Conservation (phyloP, 2,329 filamentous ascomycete species). For the Colletotrichum sp. region DNA sequence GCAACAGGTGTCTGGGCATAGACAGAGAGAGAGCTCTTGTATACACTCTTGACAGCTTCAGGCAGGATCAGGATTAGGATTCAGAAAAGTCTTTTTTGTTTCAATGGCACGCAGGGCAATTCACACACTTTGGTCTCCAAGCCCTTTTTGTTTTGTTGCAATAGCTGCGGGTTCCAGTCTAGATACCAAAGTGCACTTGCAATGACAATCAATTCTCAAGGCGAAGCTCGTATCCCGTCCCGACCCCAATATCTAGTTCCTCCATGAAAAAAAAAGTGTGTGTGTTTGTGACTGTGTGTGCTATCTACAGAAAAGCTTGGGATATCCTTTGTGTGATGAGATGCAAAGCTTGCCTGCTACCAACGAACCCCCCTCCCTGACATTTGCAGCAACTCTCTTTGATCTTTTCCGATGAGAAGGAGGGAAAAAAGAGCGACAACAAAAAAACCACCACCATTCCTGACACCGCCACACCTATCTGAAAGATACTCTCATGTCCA, state of each 20-base stretch:
- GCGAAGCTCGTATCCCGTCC: slow-evolving; percentile 12
- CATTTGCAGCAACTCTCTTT: background rate
- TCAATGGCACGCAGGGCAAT: background rate
- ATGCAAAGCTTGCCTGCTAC: slow-evolving; percentile 23
- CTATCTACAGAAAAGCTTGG: slow-evolving; percentile 32
- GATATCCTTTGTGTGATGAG: slow-evolving; percentile 29
- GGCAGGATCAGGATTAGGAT: background rate
- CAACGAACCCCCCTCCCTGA: background rate
- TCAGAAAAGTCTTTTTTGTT: background rate
- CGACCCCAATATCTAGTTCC: slow-evolving; percentile 10
- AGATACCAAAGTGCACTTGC: slow-evolving; percentile 8
- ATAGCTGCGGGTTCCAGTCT: background rate
- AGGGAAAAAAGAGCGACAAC: background rate
- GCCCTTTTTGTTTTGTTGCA: background rate
- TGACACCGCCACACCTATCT: background rate
- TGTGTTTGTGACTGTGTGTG: slow-evolving; percentile 18
- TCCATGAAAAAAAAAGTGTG: background rate
- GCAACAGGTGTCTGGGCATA: background rate
- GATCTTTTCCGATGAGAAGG: background rate
- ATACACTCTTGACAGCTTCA: background rate
- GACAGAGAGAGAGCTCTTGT: background rate
- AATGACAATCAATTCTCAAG: slow-evolving; percentile 20
- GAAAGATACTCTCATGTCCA: background rate
- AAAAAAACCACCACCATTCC: background rate
- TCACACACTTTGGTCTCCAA: background rate